Evolutionary conservation across 352 stramenopile species (phyloP).

Genomic region (Sclerospora graminicola): DNA sequence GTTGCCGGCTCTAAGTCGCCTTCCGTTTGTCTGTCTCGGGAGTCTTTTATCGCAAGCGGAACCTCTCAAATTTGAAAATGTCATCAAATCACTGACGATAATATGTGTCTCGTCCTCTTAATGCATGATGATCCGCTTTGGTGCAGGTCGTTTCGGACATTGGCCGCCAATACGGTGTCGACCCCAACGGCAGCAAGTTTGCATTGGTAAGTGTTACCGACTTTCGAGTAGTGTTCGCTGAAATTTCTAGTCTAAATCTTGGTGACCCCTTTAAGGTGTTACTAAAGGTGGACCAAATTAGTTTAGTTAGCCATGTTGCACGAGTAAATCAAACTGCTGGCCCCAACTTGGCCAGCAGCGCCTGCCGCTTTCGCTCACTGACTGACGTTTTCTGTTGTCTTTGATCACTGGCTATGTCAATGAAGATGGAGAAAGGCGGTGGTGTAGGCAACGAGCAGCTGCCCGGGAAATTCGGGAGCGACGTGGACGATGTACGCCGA

Average conservation of each 20-base stretch:
- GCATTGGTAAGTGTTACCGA: slow-evolving; percentile 16
- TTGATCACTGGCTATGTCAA: slow-evolving; percentile 35
- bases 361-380: neutral
- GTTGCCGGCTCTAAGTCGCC: neutral
- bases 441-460: slow-evolving; percentile 21
- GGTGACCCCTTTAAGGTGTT: slow-evolving; percentile 3
- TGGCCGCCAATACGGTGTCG: slow-evolving; percentile 25
- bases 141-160: slow-evolving; percentile 29
- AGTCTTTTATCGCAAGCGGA: slow-evolving; percentile 1
- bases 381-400: slow-evolving; percentile 28
- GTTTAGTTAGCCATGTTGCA: slow-evolving; percentile 25
- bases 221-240: slow-evolving; percentile 5
- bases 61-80: slow-evolving; percentile 14
- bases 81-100: slow-evolving; percentile 20
- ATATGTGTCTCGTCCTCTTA: slow-evolving; percentile 9
- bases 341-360: neutral
- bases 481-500: slow-evolving; percentile 16
- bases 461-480: slow-evolving; percentile 13
- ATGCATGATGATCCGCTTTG: slow-evolving; percentile 1
- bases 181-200: slow-evolving; percentile 12
- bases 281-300: slow-evolving; percentile 14
- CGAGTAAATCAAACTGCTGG: slow-evolving; percentile 9
- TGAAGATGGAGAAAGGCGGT: slow-evolving; percentile 37
- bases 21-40: slow-evolving; percentile 3
- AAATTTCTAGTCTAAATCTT: slow-evolving; percentile 16